phyloP scores from a whole-genome alignment of 2,329 filamentous ascomycete species.

The Trichoderma hamatum region DNA sequence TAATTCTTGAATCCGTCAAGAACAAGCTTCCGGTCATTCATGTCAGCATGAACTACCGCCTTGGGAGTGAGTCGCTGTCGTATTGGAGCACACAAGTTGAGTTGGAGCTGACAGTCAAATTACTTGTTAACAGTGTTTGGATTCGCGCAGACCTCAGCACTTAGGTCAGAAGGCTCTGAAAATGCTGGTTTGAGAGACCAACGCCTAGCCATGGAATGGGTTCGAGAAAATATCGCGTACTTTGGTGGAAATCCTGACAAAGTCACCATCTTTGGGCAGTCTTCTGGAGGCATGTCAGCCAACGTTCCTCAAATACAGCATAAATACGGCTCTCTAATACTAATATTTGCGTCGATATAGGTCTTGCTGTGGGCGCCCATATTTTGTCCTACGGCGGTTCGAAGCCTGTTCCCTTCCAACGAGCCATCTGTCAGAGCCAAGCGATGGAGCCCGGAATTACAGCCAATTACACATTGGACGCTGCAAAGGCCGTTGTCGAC shows the following conservation, averaged over 20 bases:
- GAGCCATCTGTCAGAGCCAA: slow-evolving; percentile 51
- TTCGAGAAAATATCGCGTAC: slow-evolving; percentile 47
- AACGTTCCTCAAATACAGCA: not conserved
- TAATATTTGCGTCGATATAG: slow-evolving; percentile 30
- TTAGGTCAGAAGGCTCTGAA: slow-evolving; percentile 30
- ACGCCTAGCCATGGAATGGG: slow-evolving; percentile 48
- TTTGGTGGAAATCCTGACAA: slow-evolving; percentile 54
- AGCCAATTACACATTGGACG: slow-evolving; percentile 51
- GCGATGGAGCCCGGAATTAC: slow-evolving; percentile 55
- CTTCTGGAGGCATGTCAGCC: slow-evolving; percentile 37
- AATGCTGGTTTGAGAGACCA: slow-evolving; percentile 60
- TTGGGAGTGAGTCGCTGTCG: slow-evolving; percentile 30
- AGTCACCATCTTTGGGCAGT: slow-evolving; percentile 43
- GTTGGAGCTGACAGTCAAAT: not conserved
- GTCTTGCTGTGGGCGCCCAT: slow-evolving; percentile 49
- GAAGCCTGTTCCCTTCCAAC: slow-evolving; percentile 49
- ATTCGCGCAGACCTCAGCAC: slow-evolving; percentile 34
- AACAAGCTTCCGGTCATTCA: slow-evolving; percentile 44
- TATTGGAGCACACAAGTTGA: not conserved
- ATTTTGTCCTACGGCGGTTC: slow-evolving; percentile 52
- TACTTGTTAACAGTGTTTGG: slow-evolving; percentile 33
- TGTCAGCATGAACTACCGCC: slow-evolving; percentile 42
- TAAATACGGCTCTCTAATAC: not conserved
- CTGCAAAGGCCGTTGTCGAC: slow-evolving; percentile 48
- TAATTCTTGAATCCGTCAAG: slow-evolving; percentile 50